Base-by-base conservation (phyloP, 1,284 basidiomycete species). In the Malassezia slooffiae region DNA sequence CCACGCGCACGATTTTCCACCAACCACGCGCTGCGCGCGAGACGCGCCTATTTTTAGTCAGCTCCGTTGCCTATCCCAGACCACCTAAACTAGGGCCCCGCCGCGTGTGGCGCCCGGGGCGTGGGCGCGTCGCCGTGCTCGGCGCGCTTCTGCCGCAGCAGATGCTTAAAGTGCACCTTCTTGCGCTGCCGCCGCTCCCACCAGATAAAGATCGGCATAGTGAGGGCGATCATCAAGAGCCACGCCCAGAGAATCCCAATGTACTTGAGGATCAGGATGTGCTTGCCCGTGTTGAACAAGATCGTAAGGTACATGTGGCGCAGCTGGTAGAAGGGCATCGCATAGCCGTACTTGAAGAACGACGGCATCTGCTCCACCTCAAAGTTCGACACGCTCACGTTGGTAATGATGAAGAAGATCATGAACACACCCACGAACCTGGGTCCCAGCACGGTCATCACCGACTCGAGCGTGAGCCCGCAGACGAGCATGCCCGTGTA, bases 281-380 rank as follows among this genome's bases (percentile, higher is more conserved):
- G 55, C 34, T 58, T 38, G 27, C 64, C 64, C 3, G 54, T 50
- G 24, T 61, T 48, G 41, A 61, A 63, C 38, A 67, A 41, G 43
- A 67, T 47, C 34, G 55, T 54, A 39, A 52, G 32, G 57, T 65
- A 67, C 39, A 58, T 52, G 19, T 44, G 34, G 8, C 52, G 52
- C 29, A 63, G 48, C 41, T 55, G 55, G 52, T 61, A 62, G 50
- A 67, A 65, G 0, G 60, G 58, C 58, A 67, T 58, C 5, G 59
- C 43, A 26, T 63, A 62, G 1, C 55, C 58, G 33, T 59, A 60
- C 34, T 41, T 39, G 53, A 55, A 67, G 43, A 65, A 62, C 11
- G 40, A 43, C 1, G 52, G 48, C 2, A 40, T 38, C 1, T 60
- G 38, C 34, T 57, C 54, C 21, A 58, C 48, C 3, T 58, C 56